Base-by-base conservation (phyloP, 2,329 filamentous ascomycete species). In the Fusarium anthophilum region DNA sequence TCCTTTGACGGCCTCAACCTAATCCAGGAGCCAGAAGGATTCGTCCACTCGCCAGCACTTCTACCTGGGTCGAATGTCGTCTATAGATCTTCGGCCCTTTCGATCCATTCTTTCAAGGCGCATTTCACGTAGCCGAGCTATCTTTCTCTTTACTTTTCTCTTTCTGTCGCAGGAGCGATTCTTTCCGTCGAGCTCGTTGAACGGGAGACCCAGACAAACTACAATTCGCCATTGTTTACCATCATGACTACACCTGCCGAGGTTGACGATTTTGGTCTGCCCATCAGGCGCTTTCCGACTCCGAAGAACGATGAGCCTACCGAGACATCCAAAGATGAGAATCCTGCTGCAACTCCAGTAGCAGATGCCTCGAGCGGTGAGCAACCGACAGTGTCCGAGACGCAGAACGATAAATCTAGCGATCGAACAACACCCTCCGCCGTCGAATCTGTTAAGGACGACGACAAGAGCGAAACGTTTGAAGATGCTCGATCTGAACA, bases 211-310 rank as follows among this genome's bases (percentile, higher is more conserved):
- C 45, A 59, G 64, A n/a, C 55, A 45, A 57, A 39, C 53, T n/a
- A 63, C 38, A 43, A 44, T 43, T 56, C 55, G 53, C 60, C 47
- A 47, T n/a, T 35, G 44, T 69, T 60, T 50, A 67, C 69, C 64
- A 77, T 71, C 77, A 79, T 79, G 77, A 67, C 77, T 63, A 44
- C 77, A 20, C 75, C 69, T 58, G 55, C 68, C 37, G 89, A 92
- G 77, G 83, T 91, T 67, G 92, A 94, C 80, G 92, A 94, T 74
- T 94, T 94, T 80, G 92, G 92, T 57, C 83, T 94, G 72, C 91
- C 91, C 24, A 87, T 92, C 70, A 86, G 85, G 79, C 88, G 86
- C 76, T 86, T 81, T 77, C 77, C 81, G 77, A 82, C 80, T 61
- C 81, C 83, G 35, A 74, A 77, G 45, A 69, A 63, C 57, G 66